These are phyloP conservation scores for Toxoplasma gondii DNA, from an alignment of 169 alveolate genomes.

Conservation along the genomic window DNA sequence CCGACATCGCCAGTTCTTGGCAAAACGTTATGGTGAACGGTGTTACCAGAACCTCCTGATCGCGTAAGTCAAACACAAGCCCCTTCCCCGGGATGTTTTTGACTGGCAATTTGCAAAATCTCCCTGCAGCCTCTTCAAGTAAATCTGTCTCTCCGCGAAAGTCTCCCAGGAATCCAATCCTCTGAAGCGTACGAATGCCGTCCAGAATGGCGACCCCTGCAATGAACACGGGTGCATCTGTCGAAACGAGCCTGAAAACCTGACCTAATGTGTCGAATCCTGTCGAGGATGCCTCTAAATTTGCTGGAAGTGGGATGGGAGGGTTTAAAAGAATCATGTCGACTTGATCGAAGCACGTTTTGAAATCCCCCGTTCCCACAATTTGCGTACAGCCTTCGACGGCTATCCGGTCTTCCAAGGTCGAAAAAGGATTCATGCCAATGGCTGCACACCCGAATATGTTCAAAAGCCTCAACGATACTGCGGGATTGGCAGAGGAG, in stretches of 20 bases:
- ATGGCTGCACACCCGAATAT: not conserved
- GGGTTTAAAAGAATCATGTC: slow-evolving; percentile 7
- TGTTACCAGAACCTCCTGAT: not conserved
- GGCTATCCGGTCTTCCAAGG: slow-evolving; percentile 1
- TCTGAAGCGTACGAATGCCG: slow-evolving; percentile 8
- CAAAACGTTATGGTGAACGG: not conserved
- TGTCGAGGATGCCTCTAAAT: slow-evolving; percentile 30
- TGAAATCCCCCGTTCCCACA: slow-evolving; percentile 52
- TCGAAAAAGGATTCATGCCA: slow-evolving; percentile 5
- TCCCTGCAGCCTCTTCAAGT: not conserved
- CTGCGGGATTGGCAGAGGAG: slow-evolving; percentile 10
- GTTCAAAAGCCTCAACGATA: not conserved
- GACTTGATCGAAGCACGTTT: slow-evolving; percentile 6
- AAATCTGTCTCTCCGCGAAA: not conserved
- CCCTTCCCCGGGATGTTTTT: not conserved
- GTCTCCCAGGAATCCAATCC: not conserved
- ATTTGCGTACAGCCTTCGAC: not conserved
- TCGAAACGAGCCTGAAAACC: not conserved
- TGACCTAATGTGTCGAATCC: slow-evolving; percentile 52
- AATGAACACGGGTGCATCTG: slow-evolving; percentile 28
- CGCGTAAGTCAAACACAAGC: not conserved
- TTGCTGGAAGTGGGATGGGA: slow-evolving; percentile 48
- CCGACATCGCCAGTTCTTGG: not conserved
- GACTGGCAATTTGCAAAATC: not conserved
- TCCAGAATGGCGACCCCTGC: slow-evolving; percentile 23